A percentile compares a stretch with the other conserved stretches of the same genome.
Conservation (phyloP, 1,284 basidiomycete genomes). For the Ustanciosporium gigantosporum region DNA sequence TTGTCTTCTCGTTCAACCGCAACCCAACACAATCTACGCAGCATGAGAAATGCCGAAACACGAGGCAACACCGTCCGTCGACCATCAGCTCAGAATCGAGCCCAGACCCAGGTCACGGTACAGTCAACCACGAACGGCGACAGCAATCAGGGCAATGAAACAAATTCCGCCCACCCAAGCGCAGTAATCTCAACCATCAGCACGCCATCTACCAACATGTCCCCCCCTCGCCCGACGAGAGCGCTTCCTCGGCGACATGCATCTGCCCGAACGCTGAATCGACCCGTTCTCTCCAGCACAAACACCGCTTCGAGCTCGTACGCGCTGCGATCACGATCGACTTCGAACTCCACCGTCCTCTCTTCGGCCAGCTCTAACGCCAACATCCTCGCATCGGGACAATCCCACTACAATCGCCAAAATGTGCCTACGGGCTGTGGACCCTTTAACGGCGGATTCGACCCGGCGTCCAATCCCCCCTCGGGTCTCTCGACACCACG, state of each 20-base stretch:
- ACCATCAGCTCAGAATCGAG: too few species aligned
- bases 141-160: too few species aligned
- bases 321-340: slow-evolving; percentile 20
- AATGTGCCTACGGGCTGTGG: slow-evolving; percentile 9
- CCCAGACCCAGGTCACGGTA: too few species aligned
- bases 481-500: slow-evolving; percentile 30
- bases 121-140: too few species aligned
- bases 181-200: not conserved
- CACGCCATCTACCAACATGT: slow-evolving; percentile 18
- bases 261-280: slow-evolving; percentile 23
- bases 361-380: slow-evolving; percentile 22
- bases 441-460: slow-evolving; percentile 13
- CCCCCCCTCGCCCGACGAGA: slow-evolving; percentile 29
- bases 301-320: slow-evolving; percentile 19
- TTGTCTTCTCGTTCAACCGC: not conserved
- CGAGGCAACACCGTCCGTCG: too few species aligned
- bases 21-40: too few species aligned
- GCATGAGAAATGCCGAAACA: slow-evolving; percentile 1
- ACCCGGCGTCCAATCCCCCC: slow-evolving; percentile 14
- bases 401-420: slow-evolving; percentile 6
- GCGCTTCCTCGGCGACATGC: slow-evolving; percentile 23
- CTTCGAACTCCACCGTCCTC: slow-evolving; percentile 22
- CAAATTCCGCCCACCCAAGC: too few species aligned
- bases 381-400: slow-evolving; percentile 28
- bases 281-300: slow-evolving; percentile 20